These are phyloP conservation scores for Colletotrichum destructivum DNA, from an alignment of 2,329 filamentous ascomycete species.

Conservation along the genomic window DNA sequence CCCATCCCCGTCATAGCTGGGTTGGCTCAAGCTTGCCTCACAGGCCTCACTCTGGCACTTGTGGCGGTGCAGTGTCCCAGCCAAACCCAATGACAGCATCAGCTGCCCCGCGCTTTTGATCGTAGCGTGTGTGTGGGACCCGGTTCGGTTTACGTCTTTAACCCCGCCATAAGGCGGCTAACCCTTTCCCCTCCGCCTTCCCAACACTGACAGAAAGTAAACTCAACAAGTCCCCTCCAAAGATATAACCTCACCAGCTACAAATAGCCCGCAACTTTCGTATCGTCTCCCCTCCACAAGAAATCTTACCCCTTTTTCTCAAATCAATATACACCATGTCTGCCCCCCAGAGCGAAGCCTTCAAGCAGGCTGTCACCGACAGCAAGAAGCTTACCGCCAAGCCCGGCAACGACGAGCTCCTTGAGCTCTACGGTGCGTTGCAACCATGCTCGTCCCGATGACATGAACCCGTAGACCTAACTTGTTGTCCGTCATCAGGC, in stretches of 20 bases:
- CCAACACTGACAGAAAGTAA: conserved; percentile 33
- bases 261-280: conserved; percentile 4
- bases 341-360: conserved; percentile 59
- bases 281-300: not conserved
- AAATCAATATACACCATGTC: conserved; percentile 54
- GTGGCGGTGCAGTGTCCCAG: conserved; percentile 36
- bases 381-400: conserved; percentile 78
- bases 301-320: not conserved
- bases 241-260: conserved; percentile 15
- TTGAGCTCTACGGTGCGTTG: conserved; percentile 72
- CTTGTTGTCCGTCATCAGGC: conserved; percentile 53
- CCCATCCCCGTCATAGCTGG: conserved; percentile 10
- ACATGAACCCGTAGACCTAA: not conserved
- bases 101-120: conserved; percentile 43
- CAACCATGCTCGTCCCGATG: not conserved
- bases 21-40: conserved; percentile 12
- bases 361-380: conserved; percentile 72
- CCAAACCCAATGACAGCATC: conserved; percentile 38
- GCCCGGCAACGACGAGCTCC: conserved; percentile 75
- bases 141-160: conserved; percentile 20
- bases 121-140: conserved; percentile 36
- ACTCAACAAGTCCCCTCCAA: conserved; percentile 34
- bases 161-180: conserved; percentile 40
- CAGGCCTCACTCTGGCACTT: not conserved
- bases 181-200: conserved; percentile 31